phyloP scores from a whole-genome alignment of 179 eudicot species.

The Silene noctiflora region DNA sequence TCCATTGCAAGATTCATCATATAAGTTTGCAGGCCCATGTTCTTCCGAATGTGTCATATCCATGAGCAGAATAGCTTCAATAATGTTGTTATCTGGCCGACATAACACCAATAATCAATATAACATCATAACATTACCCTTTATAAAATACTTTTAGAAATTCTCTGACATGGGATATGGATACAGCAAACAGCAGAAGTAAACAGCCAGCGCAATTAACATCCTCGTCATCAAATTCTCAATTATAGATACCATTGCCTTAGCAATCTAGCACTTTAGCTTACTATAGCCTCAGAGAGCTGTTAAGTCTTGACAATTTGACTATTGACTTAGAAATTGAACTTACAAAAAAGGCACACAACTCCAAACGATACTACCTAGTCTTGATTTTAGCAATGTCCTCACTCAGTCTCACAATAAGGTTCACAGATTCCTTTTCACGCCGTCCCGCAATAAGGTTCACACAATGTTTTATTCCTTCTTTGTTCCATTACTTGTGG shows the following conservation, averaged over 20 bases:
- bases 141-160: not conserved
- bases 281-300: not conserved
- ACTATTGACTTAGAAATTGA: too few relatives aligned
- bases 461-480: too few relatives aligned
- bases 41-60: constrained; percentile 36
- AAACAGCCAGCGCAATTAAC: not conserved
- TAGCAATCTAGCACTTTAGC: constrained; percentile 3
- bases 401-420: too few relatives aligned
- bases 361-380: not conserved
- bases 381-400: not conserved
- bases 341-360: not conserved
- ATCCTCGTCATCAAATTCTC: not conserved
- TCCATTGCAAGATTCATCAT: constrained; percentile 30
- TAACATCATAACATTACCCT: not conserved
- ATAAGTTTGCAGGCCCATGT: constrained; percentile 33
- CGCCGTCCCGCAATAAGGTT: too few relatives aligned
- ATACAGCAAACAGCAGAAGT: not conserved
- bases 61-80: constrained; percentile 39
- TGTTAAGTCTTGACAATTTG: not conserved
- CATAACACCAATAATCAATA: constrained; percentile 2
- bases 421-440: too few relatives aligned
- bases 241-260: constrained; percentile 5
- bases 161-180: not conserved
- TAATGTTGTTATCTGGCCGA: not conserved
- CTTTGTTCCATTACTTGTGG: too few relatives aligned